phyloP scores from a whole-genome alignment of 768 basidiomycete genomes.

The Tephrocybe sp. region DNA sequence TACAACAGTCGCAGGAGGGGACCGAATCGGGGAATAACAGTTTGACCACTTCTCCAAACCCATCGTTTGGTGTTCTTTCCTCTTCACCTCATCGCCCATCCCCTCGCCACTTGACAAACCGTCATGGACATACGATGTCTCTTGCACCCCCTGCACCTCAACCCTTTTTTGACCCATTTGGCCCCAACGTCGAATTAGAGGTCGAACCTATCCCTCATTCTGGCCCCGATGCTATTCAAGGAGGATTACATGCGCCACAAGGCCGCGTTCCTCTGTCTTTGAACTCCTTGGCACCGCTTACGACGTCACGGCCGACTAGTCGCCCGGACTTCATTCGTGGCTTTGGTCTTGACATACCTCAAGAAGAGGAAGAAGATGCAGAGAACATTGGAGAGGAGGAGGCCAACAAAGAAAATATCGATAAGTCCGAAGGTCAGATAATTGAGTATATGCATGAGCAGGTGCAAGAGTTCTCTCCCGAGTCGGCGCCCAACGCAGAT shows the following conservation, averaged over 20 bases:
- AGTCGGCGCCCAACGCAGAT: slow-evolving; percentile 25
- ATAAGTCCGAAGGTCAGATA: slow-evolving; percentile 32
- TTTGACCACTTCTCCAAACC: slow-evolving; percentile 63
- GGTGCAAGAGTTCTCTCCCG: slow-evolving; percentile 25
- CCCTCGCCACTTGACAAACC: slow-evolving; percentile 41
- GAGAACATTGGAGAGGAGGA: slow-evolving; percentile 21
- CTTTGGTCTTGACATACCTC: slow-evolving; percentile 77
- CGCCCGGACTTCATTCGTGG: slow-evolving; percentile 75
- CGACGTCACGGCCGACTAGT: slow-evolving; percentile 45
- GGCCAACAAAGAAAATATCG: slow-evolving; percentile 30
- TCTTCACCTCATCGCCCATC: slow-evolving; percentile 44
- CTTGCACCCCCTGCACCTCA: slow-evolving; percentile 57
- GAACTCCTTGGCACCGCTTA: slow-evolving; percentile 42
- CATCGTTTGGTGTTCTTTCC: slow-evolving; percentile 42
- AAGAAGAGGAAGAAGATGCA: slow-evolving; percentile 66
- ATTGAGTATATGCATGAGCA: slow-evolving; percentile 28
- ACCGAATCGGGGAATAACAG: slow-evolving; percentile 45
- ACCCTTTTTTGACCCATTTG: slow-evolving; percentile 63
- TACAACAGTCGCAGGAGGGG: slow-evolving; percentile 67
- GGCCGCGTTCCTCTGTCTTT: slow-evolving; percentile 47
- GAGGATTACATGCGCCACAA: slow-evolving; percentile 50
- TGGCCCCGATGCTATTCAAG: slow-evolving; percentile 18
- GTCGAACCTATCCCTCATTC: slow-evolving; percentile 19
- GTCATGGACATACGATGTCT: slow-evolving; percentile 75
- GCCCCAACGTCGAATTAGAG: slow-evolving; percentile 50